Evolutionary conservation across 345 rosid species (phyloP).

Genomic region (Rhodamnia rubescens): DNA sequence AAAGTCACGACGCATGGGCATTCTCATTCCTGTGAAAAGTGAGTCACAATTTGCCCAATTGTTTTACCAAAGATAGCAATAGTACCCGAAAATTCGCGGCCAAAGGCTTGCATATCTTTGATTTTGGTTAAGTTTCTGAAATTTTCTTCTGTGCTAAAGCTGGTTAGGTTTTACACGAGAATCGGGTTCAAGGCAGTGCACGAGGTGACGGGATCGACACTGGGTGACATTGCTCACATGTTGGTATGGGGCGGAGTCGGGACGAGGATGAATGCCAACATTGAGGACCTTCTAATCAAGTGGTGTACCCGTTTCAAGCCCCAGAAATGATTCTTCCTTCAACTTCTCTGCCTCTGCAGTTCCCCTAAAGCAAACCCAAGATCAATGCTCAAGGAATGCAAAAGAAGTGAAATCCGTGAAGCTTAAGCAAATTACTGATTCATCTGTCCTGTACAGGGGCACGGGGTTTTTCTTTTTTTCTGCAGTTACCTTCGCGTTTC

Average conservation of each 20-base stretch:
- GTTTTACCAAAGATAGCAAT: too few relatives aligned
- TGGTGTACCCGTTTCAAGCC: conserved; percentile 60
- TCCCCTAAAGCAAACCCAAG: background rate
- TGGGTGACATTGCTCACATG: conserved; percentile 73
- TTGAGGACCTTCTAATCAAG: conserved; percentile 54
- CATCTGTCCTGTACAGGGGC: background rate
- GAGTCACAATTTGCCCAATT: background rate
- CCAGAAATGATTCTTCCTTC: background rate
- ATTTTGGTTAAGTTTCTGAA: background rate
- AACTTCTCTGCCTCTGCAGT: background rate
- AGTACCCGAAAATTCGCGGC: background rate
- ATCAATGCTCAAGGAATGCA: background rate
- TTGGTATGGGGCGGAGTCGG: conserved; percentile 92
- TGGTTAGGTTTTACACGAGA: conserved; percentile 76
- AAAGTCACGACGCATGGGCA: background rate
- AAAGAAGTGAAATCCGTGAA: background rate
- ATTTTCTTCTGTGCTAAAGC: conserved; percentile 14
- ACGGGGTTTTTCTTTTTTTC: background rate
- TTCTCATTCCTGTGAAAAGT: background rate
- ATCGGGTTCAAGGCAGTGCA: conserved; percentile 61
- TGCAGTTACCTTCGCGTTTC: background rate
- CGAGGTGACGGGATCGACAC: conserved; percentile 75
- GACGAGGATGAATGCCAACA: conserved; percentile 80
- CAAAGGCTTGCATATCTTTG: background rate
- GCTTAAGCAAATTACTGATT: background rate